Percentiles rank a stretch among this genome's conserved stretches.
Conservation (phyloP, 2,329 filamentous ascomycete species). For the Ascosphaera aggregata region DNA sequence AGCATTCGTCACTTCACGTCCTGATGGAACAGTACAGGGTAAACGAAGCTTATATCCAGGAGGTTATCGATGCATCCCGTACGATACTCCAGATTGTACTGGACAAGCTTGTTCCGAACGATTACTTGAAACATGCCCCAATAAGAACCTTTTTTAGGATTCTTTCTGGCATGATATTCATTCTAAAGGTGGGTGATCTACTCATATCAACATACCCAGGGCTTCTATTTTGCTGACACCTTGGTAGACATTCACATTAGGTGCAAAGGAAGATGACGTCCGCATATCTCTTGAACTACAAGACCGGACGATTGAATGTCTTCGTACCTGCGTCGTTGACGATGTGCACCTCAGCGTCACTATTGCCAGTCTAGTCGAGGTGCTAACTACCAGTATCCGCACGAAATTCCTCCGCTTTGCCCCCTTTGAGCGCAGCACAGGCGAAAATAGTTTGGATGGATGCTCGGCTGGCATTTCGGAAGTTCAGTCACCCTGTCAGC, state of each 20-base stretch:
- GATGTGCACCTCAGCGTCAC: slow-evolving; percentile 40
- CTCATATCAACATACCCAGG: background rate
- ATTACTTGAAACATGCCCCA: slow-evolving; percentile 36
- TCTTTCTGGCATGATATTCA: slow-evolving; percentile 39
- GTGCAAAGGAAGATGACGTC: slow-evolving; percentile 38
- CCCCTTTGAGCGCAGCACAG: slow-evolving; percentile 20
- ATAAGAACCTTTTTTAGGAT: slow-evolving; percentile 42
- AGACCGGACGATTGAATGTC: slow-evolving; percentile 32
- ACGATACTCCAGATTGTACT: slow-evolving; percentile 36
- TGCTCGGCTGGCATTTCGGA: slow-evolving; percentile 10
- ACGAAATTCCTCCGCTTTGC: slow-evolving; percentile 34
- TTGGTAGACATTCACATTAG: slow-evolving; percentile 33
- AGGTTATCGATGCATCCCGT: slow-evolving; percentile 37
- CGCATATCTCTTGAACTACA: slow-evolving; percentile 33
- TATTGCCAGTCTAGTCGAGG: slow-evolving; percentile 36
- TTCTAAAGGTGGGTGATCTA: slow-evolving; percentile 28
- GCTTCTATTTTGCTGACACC: slow-evolving; percentile 4
- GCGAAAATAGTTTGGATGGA: background rate
- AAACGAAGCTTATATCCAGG: slow-evolving; percentile 37
- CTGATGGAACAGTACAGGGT: slow-evolving; percentile 28
- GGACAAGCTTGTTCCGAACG: slow-evolving; percentile 32
- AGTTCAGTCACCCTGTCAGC: slow-evolving; percentile 15
- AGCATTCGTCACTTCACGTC: slow-evolving; percentile 11
- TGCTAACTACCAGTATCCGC: slow-evolving; percentile 33
- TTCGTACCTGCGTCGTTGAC: slow-evolving; percentile 38